Evolutionary conservation across 257 asterid genomes (phyloP).

Genomic region (Plantago elongata): DNA sequence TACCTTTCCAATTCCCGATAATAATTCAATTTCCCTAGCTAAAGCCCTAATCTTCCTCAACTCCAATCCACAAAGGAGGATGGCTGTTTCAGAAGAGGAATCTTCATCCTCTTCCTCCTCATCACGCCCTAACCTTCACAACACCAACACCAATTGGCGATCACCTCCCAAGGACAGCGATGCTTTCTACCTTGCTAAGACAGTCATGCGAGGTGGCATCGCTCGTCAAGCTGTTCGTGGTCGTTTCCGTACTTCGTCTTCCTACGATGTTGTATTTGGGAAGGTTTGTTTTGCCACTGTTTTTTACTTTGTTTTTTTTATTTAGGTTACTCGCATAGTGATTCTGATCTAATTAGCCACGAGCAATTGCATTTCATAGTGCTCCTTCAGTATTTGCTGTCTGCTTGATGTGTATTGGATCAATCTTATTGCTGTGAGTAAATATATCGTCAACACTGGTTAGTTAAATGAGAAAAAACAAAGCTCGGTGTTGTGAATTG

Average conservation of each 20-base stretch:
- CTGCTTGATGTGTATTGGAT: too few species aligned
- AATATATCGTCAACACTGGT: too few species aligned
- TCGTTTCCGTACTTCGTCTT: slow-evolving; percentile 69
- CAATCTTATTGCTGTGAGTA: too few species aligned
- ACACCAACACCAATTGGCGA: slow-evolving; percentile 27
- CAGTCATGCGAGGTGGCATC: slow-evolving; percentile 79
- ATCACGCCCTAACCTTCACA: slow-evolving; percentile 30
- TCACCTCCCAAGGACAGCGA: slow-evolving; percentile 33
- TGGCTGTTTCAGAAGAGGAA: slow-evolving; percentile 61
- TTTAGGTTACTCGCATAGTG: not conserved
- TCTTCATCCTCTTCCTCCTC: slow-evolving; percentile 56
- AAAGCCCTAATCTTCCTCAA: slow-evolving; percentile 6
- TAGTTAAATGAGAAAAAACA: too few species aligned
- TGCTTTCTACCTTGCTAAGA: slow-evolving; percentile 70
- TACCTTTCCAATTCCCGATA: not conserved
- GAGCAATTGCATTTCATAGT: too few species aligned
- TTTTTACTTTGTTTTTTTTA: not conserved
- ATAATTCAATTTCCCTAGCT: not conserved
- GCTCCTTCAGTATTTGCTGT: too few species aligned
- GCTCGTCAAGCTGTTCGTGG: slow-evolving; percentile 77
- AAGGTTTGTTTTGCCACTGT: slow-evolving; percentile 43
- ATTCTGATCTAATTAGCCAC: too few species aligned
- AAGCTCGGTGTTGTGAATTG: too few species aligned
- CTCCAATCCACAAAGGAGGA: slow-evolving; percentile 6
- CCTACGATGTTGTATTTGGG: slow-evolving; percentile 79